Percentiles rank a stretch among this genome's conserved stretches.
phyloP scores from a whole-genome alignment of 2,329 filamentous ascomycete species.

The Monilinia fructigena region DNA sequence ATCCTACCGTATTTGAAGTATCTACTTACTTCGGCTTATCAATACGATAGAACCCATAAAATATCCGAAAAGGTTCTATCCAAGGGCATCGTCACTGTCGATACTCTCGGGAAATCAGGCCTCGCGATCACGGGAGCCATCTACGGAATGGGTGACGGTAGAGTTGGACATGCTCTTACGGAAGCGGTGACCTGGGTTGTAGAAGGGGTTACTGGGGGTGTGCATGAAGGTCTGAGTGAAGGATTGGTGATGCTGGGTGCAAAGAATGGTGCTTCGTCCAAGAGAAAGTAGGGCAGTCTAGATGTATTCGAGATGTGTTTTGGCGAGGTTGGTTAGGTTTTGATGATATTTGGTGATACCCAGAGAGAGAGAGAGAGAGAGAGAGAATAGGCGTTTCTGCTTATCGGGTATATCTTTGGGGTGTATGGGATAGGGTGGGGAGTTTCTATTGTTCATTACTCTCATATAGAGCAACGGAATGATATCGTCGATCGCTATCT shows the following conservation, averaged over 20 bases:
- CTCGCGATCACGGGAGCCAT: slow-evolving; percentile 54
- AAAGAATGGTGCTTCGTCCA: slow-evolving; percentile 5
- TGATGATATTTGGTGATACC: slow-evolving; percentile 21
- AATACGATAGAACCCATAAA: slow-evolving; percentile 65
- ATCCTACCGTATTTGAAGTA: slow-evolving; percentile 60
- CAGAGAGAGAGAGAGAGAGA: not conserved
- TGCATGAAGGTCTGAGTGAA: slow-evolving; percentile 62
- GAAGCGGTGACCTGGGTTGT: slow-evolving; percentile 60
- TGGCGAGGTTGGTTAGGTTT: not conserved
- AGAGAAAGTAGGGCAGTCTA: slow-evolving; percentile 19
- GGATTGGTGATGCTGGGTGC: slow-evolving; percentile 50
- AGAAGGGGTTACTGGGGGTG: slow-evolving; percentile 62
- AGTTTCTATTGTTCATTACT: not conserved
- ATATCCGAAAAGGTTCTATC: slow-evolving; percentile 59
- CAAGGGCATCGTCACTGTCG: slow-evolving; percentile 52
- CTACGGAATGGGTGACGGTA: slow-evolving; percentile 61
- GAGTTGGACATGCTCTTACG: slow-evolving; percentile 57
- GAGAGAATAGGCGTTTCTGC: not conserved
- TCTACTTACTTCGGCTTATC: slow-evolving; percentile 53
- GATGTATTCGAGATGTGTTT: slow-evolving; percentile 18
- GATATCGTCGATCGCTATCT: too few relatives aligned
- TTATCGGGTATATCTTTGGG: not conserved
- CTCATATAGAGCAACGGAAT: not conserved
- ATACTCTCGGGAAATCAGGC: slow-evolving; percentile 52
- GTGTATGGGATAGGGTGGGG: not conserved